phyloP scores from a whole-genome alignment of 345 rosid genomes.

The Noccaea caerulescens region DNA sequence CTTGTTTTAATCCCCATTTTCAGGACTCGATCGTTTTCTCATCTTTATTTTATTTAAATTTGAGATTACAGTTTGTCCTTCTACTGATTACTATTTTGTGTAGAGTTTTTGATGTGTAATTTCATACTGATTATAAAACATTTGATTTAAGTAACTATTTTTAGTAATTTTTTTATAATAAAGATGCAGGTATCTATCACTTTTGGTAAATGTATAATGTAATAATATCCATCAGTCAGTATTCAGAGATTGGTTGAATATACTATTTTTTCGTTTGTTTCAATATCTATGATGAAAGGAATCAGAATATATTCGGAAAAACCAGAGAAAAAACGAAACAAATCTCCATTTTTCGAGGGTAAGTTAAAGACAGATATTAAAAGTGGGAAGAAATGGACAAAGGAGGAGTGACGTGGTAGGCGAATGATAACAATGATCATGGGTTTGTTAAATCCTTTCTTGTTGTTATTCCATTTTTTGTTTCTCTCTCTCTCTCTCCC shows the following conservation, averaged over 20 bases:
- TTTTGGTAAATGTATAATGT: slow-evolving; percentile 24
- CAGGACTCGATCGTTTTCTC: slow-evolving; percentile 11
- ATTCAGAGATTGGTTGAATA: slow-evolving; percentile 20
- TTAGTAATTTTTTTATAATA: not conserved
- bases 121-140: not conserved
- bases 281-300: slow-evolving; percentile 27
- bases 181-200: slow-evolving; percentile 14
- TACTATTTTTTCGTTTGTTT: slow-evolving; percentile 1
- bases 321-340: slow-evolving; percentile 20
- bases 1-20: slow-evolving; percentile 30
- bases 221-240: not conserved
- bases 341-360: slow-evolving; percentile 37
- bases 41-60: not conserved
- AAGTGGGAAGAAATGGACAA: slow-evolving; percentile 41
- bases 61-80: not conserved
- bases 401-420: slow-evolving; percentile 39
- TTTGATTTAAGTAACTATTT: not conserved
- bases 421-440: slow-evolving; percentile 42
- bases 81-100: not conserved
- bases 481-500: not conserved
- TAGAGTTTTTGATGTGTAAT: not conserved
- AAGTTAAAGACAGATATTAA: slow-evolving; percentile 37
- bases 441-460: slow-evolving; percentile 43
- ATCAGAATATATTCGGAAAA: slow-evolving; percentile 6
- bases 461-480: slow-evolving; percentile 30